Conservation (phyloP, 371 early-diverging fungal genomes). For the Phascolomyces articulosus region DNA sequence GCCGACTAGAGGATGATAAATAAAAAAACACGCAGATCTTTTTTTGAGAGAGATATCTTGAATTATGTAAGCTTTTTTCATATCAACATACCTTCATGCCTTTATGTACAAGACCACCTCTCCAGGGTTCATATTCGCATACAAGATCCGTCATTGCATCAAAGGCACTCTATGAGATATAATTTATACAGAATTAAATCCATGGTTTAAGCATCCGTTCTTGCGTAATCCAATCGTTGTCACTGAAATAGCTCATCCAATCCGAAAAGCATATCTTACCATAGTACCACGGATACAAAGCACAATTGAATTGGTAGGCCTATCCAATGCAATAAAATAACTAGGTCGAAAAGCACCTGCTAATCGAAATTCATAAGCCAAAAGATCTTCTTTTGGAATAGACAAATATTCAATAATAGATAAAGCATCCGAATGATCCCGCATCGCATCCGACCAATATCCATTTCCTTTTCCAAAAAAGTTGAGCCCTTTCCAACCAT, state of each 20-base stretch:
- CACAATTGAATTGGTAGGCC: slow-evolving; percentile 70
- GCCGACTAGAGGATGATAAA: slow-evolving; percentile 43
- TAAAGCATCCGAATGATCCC: slow-evolving; percentile 70
- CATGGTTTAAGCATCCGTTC: no score
- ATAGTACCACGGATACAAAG: slow-evolving; percentile 84
- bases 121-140: slow-evolving; percentile 88
- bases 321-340: slow-evolving; percentile 80
- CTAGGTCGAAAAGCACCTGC: slow-evolving; percentile 78
- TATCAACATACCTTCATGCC: slow-evolving; percentile 80
- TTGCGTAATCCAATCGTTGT: no score
- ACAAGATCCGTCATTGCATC: slow-evolving; percentile 87
- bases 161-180: slow-evolving; percentile 67
- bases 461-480: slow-evolving; percentile 80
- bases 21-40: no score
- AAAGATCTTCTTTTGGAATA: slow-evolving; percentile 70
- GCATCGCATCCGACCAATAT: slow-evolving; percentile 68
- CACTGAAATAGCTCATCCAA: background rate
- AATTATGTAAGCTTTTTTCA: no score
- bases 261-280: no score
- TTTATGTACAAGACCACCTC: slow-evolving; percentile 83
- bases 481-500: slow-evolving; percentile 86
- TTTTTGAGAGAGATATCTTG: no score
- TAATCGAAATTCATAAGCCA: slow-evolving; percentile 78
- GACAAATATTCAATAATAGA: slow-evolving; percentile 73
- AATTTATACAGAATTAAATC: background rate